Evolutionary conservation across 805 yeast genomes (phyloP), one percentile per base, ranked within the genome.

Genomic region (Starmerella khaoyaiensis): DNA sequence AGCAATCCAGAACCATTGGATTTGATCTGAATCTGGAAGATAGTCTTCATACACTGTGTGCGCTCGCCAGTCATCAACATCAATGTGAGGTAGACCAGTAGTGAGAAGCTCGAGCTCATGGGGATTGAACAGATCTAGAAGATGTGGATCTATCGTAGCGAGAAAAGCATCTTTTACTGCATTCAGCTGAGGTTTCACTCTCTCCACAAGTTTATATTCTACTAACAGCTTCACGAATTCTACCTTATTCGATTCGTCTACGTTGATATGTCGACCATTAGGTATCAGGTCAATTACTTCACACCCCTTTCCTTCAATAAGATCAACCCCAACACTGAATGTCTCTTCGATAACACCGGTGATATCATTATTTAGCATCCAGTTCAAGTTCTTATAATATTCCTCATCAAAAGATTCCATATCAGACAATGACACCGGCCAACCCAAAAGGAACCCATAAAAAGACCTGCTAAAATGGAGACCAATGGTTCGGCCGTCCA

Each of bases 1-100:
- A 1, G 96, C 94, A 54, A 96, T 68, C 99, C 99, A 90, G 61
- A 90, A 90, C 81, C 96, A 87, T 53, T 79, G 84, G 39, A 90
- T 76, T 54, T 86, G 96, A 21, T 81, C 74, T 2, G 93, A 80
- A 2, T 80, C 68, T 1, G 86, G 68, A 0, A 83, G 71, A 56
- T 87, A 90, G 54, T 84, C 87, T 33, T 71, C 77, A 59, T 90
- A 64, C 1, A 63, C 66, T 1, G 95, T 72, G 55, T 90, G 80
- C 52, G 74, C 76, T 47, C 80, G 79, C 99, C 99, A 90, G 55
- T 90, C 99, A 48, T 76, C 82, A 16, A 87, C 87, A 60, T 83
- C 94, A 51, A 90, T 84, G 51, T 87, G 95, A 2, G 99, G 98
- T 50, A 90, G 65, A 3, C 99, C 99, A 24, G 93, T 79, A 28